Conservation (phyloP, 495 filamentous ascomycete species). For the Tuber magnatum region DNA sequence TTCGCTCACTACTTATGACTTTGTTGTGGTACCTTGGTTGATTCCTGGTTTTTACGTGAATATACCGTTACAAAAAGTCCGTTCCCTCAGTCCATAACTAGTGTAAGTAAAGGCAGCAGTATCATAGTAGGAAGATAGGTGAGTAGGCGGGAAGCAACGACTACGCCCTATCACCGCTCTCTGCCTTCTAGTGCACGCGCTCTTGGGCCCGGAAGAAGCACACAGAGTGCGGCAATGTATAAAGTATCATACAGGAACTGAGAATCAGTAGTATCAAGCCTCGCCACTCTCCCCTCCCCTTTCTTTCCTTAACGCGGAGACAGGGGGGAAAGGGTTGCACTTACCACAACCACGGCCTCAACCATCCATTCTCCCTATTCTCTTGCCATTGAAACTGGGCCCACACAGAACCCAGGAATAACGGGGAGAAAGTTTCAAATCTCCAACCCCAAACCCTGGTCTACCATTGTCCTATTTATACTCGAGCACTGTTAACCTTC, state of each 20-base stretch:
- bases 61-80: not conserved
- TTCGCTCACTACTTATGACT: not conserved
- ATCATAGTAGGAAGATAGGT: not conserved
- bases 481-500: not conserved
- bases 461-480: not conserved
- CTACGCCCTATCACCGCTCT: not conserved
- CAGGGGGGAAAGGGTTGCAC: not conserved
- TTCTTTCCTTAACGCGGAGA: not conserved
- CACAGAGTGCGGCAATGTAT: not conserved
- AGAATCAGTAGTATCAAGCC: not conserved
- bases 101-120: not conserved
- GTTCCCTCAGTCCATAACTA: not conserved
- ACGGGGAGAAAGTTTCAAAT: not conserved
- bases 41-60: not conserved
- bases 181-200: not conserved
- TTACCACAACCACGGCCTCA: not conserved
- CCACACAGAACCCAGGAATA: not conserved
- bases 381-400: not conserved
- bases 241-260: not conserved
- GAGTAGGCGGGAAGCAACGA: not conserved
- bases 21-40: not conserved
- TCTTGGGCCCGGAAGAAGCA: not conserved
- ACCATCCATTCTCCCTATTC: not conserved
- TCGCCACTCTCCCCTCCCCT: not conserved
- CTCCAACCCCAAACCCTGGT: not conserved